A percentile compares a stretch with the other conserved stretches of the same genome.
These are phyloP conservation scores for Penicillium desertorum DNA, from an alignment of 495 filamentous ascomycete species.

Conservation along the genomic window DNA sequence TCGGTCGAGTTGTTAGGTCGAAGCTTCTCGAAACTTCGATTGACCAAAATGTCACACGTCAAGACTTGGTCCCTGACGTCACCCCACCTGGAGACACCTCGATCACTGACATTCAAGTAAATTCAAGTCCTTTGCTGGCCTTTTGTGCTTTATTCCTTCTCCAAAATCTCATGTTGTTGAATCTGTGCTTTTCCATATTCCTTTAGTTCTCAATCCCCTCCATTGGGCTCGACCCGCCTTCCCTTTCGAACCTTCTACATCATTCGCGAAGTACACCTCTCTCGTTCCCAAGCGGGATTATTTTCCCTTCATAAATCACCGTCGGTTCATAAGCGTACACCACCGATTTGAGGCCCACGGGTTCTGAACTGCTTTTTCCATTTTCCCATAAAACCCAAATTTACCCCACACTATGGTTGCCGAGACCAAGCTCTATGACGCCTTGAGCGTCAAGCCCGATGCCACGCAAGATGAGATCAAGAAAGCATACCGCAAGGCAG, in stretches of 20 bases:
- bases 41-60: conserved; percentile 31
- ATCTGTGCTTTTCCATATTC: neutral
- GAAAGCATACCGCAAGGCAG: conserved; percentile 92
- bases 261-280: conserved; percentile 36
- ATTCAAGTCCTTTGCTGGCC: neutral
- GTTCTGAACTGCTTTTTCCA: conserved; percentile 7
- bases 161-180: conserved; percentile 12
- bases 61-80: conserved; percentile 26
- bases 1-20: conserved; percentile 5
- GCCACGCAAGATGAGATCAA: conserved; percentile 93
- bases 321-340: conserved; percentile 15
- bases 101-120: neutral
- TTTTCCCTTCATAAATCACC: conserved; percentile 14
- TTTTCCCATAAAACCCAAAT: conserved; percentile 20
- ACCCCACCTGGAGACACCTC: conserved; percentile 26
- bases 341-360: conserved; percentile 3
- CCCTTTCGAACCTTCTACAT: conserved; percentile 40
- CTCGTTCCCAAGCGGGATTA: conserved; percentile 3
- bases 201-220: neutral
- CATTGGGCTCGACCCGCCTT: conserved; percentile 5
- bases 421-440: conserved; percentile 84
- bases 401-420: conserved; percentile 63
- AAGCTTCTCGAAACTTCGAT: conserved; percentile 44
- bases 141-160: conserved; percentile 8
- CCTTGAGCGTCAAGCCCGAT: conserved; percentile 69